Conservation (phyloP, 768 basidiomycete species). For the Termitomyces sp. region DNA sequence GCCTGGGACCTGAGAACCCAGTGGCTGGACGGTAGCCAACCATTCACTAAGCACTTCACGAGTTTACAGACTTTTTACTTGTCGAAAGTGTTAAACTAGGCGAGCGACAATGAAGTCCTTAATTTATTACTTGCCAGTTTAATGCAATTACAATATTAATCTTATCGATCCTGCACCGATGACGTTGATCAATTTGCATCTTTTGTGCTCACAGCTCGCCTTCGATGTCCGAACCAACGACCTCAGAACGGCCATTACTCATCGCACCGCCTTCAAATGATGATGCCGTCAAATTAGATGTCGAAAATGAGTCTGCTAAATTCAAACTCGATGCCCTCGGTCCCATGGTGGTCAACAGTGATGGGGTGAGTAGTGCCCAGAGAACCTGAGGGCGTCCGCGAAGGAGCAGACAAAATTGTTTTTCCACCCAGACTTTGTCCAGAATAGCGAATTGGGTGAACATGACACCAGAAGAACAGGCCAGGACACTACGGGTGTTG, state of each 20-base stretch:
- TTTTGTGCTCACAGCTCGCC: background rate
- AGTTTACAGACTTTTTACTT: background rate
- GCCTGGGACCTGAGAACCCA: too few relatives aligned
- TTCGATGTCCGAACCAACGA: slow-evolving; percentile 7
- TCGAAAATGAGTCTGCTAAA: slow-evolving; percentile 16
- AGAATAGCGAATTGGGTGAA: slow-evolving; percentile 60
- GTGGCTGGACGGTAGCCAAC: too few relatives aligned
- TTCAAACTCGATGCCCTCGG: slow-evolving; percentile 55
- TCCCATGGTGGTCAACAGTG: slow-evolving; percentile 63
- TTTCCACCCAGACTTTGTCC: slow-evolving; percentile 46
- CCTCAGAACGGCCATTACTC: background rate
- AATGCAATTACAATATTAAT: background rate
- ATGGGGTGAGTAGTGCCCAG: slow-evolving; percentile 43
- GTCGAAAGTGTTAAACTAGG: background rate
- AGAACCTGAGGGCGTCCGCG: background rate
- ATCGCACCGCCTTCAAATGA: background rate
- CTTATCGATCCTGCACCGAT: background rate
- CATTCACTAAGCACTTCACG: background rate
- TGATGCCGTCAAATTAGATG: slow-evolving; percentile 3
- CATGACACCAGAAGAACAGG: slow-evolving; percentile 51
- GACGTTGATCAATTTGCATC: background rate
- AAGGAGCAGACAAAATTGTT: background rate
- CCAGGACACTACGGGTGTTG: slow-evolving; percentile 50
- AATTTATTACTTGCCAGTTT: too few relatives aligned
- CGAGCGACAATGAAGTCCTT: background rate